Evolutionary conservation across 2,329 filamentous ascomycete species (phyloP).

Genomic region (Acarospora socialis): DNA sequence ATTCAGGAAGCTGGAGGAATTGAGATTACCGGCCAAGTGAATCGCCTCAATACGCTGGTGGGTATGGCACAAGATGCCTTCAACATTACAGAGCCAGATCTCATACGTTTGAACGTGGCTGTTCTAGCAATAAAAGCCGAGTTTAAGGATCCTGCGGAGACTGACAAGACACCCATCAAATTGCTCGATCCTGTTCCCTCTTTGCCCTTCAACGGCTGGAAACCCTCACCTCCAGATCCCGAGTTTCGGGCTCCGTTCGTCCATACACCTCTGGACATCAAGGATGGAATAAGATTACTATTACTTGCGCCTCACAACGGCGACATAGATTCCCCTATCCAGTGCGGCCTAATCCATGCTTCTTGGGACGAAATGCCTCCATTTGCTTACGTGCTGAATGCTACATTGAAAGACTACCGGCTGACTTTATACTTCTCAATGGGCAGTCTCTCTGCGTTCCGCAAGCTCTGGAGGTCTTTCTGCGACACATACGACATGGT

Average conservation of each 20-base stretch:
- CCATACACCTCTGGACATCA: neutral
- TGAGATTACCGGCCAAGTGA: too few relatives aligned
- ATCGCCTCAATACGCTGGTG: too few relatives aligned
- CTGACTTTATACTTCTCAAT: slow-evolving; percentile 1
- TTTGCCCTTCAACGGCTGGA: too few relatives aligned
- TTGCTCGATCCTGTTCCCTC: too few relatives aligned
- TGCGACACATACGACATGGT: neutral
- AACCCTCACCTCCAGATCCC: slow-evolving; percentile 1
- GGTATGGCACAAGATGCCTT: too few relatives aligned
- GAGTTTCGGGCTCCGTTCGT: slow-evolving; percentile 2
- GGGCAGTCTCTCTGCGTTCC: slow-evolving; percentile 1
- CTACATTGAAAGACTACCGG: slow-evolving; percentile 1
- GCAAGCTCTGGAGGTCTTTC: slow-evolving; percentile 1
- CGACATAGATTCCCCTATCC: neutral
- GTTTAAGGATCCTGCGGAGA: too few relatives aligned
- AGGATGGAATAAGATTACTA: too few relatives aligned
- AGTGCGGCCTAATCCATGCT: neutral
- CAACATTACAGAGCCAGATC: too few relatives aligned
- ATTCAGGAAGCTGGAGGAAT: too few relatives aligned
- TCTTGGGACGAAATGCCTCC: neutral
- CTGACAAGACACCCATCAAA: too few relatives aligned
- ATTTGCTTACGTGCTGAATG: neutral
- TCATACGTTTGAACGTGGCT: too few relatives aligned
- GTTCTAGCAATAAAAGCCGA: too few relatives aligned
- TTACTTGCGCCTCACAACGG: neutral